These are phyloP conservation scores for Emiliania huxleyi DNA, from an alignment of 78 protist species.

Conservation along the genomic window DNA sequence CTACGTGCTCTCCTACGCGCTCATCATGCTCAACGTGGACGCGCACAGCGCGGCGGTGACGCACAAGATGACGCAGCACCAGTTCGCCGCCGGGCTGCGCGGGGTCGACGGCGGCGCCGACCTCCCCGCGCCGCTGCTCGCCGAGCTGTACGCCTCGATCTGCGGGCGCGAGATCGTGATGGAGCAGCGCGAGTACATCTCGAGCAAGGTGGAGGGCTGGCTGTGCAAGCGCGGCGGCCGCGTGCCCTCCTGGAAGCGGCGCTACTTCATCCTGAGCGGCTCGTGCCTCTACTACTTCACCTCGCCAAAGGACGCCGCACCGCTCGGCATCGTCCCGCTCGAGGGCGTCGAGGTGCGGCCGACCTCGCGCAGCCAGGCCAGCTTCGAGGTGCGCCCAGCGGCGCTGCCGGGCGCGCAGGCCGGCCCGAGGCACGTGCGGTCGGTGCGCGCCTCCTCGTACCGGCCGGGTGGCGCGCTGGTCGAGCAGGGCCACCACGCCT, in stretches of 20 bases:
- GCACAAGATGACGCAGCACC: constrained; percentile 70
- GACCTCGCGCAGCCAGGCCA: too few species aligned
- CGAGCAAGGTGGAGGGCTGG: neutral
- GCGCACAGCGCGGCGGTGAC: too few species aligned
- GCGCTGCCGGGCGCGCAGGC: too few species aligned
- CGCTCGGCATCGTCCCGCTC: neutral
- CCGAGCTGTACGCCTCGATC: neutral
- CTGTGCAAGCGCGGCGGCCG: neutral
- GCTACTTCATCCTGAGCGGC: neutral
- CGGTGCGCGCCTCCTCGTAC: too few species aligned
- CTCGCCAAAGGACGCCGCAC: neutral
- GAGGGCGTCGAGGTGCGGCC: neutral
- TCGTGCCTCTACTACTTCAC: neutral
- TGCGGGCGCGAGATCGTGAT: neutral
- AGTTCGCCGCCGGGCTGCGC: neutral
- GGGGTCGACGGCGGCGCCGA: neutral
- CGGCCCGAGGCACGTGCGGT: too few species aligned
- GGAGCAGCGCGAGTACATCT: neutral
- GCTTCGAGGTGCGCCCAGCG: too few species aligned
- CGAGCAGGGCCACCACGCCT: too few species aligned
- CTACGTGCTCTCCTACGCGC: constrained; percentile 61
- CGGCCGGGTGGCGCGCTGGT: too few species aligned
- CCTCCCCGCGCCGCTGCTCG: neutral
- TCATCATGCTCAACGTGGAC: constrained; percentile 82
- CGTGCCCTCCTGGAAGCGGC: neutral